phyloP scores from a whole-genome alignment of 768 basidiomycete species.

The Pleurotus sapidus region DNA sequence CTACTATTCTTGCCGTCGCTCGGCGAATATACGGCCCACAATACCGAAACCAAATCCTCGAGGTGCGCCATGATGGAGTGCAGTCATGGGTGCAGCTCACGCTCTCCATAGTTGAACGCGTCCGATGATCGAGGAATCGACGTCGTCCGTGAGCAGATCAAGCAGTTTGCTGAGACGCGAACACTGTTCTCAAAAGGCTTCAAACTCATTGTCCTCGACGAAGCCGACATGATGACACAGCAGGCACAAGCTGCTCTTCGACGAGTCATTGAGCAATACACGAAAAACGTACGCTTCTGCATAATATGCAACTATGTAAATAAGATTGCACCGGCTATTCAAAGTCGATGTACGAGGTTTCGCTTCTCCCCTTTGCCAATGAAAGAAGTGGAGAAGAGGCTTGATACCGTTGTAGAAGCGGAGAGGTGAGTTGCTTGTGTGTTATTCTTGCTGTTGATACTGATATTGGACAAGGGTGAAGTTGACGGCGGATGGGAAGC shows the following conservation, averaged over 20 bases:
- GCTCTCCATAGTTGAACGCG: conserved; percentile 74
- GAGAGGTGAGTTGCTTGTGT: conserved; percentile 61
- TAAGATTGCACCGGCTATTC: conserved; percentile 97
- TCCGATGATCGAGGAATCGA: conserved; percentile 99
- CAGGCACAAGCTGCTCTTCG: conserved; percentile 96
- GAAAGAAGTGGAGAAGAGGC: conserved; percentile 78
- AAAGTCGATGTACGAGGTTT: conserved; percentile 97
- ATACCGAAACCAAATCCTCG: conserved; percentile 90
- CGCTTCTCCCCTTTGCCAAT: conserved; percentile 93
- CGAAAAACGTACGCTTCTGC: conserved; percentile 97
- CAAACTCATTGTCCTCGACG: conserved; percentile 97
- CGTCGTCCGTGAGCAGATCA: conserved; percentile 97
- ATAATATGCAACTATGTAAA: conserved; percentile 99
- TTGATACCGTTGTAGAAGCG: conserved; percentile 73
- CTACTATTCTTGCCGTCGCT: conserved; percentile 94
- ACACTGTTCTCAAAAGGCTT: conserved; percentile 90
- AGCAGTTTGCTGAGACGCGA: conserved; percentile 95
- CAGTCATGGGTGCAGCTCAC: background rate
- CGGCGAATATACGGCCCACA: conserved; percentile 88
- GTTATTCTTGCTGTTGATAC: background rate
- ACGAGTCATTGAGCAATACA: conserved; percentile 97
- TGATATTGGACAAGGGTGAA: conserved; percentile 59
- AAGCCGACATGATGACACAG: conserved; percentile 99
- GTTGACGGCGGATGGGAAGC: conserved; percentile 80
- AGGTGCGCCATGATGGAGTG: conserved; percentile 46